These are phyloP conservation scores for Umbelopsis ramanniana DNA, from an alignment of 192 early-diverging fungal species.

Conservation along the genomic window DNA sequence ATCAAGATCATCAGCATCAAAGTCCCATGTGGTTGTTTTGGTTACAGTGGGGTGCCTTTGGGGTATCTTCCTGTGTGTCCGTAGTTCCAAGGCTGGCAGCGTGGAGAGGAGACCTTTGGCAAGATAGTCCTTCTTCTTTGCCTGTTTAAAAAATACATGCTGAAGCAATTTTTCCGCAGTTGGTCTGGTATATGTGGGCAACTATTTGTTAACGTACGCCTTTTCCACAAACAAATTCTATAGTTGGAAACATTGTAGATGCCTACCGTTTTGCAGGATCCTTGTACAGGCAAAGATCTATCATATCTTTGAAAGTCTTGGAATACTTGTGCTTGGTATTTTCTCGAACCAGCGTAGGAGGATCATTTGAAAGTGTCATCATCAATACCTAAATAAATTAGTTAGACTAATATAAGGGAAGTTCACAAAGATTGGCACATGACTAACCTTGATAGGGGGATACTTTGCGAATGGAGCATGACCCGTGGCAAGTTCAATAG, in stretches of 20 bases:
- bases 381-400: conserved; percentile 67
- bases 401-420: conserved; percentile 8
- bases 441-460: conserved; percentile 77
- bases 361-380: conserved; percentile 86
- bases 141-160: conserved; percentile 81
- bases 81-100: conserved; percentile 70
- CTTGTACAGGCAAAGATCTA: conserved; percentile 80
- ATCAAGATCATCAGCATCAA: conserved; percentile 47
- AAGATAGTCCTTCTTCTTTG: conserved; percentile 71
- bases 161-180: conserved; percentile 74
- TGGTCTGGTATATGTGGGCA: conserved; percentile 55
- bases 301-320: conserved; percentile 85
- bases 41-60: conserved; percentile 47
- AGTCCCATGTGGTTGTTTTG: conserved; percentile 73
- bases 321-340: conserved; percentile 74
- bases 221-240: not conserved
- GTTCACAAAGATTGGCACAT: not conserved
- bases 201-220: not conserved
- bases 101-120: conserved; percentile 57
- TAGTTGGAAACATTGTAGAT: not conserved
- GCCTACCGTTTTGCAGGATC: conserved; percentile 69
- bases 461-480: conserved; percentile 90
- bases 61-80: conserved; percentile 62
- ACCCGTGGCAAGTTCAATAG: conserved; percentile 83
- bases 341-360: conserved; percentile 83